Conservation (phyloP, 305 asterid genomes). For the Fraxinus baroniana region DNA sequence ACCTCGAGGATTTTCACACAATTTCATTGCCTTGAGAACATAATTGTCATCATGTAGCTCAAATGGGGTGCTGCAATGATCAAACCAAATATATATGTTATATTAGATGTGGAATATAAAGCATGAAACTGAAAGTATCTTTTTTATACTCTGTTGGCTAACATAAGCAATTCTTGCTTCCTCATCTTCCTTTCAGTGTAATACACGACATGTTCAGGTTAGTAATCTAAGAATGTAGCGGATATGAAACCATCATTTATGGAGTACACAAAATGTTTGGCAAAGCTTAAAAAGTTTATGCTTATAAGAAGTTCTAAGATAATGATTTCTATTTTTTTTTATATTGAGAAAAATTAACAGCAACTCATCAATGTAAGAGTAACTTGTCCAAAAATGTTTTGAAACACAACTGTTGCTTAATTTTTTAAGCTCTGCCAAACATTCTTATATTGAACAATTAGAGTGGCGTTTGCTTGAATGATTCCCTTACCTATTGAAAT, state of each 20-base stretch:
- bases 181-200: background rate
- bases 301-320: background rate
- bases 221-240: background rate
- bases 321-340: background rate
- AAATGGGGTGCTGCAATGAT: constrained; percentile 80
- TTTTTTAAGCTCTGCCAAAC: background rate
- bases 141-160: background rate
- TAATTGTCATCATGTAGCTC: constrained; percentile 95
- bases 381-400: background rate
- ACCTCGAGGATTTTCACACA: constrained; percentile 47
- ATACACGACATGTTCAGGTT: background rate
- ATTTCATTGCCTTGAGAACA: constrained; percentile 89
- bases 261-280: background rate
- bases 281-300: background rate
- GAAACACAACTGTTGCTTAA: background rate
- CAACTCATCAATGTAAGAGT: background rate
- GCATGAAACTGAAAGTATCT: background rate
- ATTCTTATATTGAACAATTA: background rate
- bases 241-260: background rate
- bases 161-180: background rate
- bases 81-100: background rate
- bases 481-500: constrained; percentile 72
- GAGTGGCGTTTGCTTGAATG: background rate
- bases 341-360: background rate
- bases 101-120: background rate